Evolutionary conservation across 768 basidiomycete genomes (phyloP).

Genomic region (Mycena maculata): DNA sequence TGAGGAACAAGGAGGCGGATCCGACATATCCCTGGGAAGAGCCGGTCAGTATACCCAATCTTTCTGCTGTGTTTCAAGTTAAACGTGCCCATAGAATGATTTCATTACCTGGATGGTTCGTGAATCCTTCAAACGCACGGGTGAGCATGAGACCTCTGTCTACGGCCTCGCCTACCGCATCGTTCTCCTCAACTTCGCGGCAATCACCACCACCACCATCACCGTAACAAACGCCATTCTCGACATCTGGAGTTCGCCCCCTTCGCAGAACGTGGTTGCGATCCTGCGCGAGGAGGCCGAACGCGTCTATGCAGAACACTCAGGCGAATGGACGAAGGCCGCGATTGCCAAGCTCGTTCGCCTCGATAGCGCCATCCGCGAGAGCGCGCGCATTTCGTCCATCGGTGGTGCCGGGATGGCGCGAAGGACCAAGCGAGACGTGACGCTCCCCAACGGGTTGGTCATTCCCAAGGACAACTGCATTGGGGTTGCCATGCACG

Average conservation of each 20-base stretch:
- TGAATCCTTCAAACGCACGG: constrained; percentile 31
- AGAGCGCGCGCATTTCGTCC: constrained; percentile 20
- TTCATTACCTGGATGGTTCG: constrained; percentile 33
- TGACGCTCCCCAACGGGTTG: constrained; percentile 21
- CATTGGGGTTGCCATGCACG: constrained; percentile 29
- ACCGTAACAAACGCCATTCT: constrained; percentile 23
- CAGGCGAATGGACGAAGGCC: constrained; percentile 28
- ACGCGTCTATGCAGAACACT: constrained; percentile 11
- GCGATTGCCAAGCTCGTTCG: constrained; percentile 22
- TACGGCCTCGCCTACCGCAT: constrained; percentile 27
- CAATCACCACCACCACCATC: constrained; percentile 3
- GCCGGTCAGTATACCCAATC: constrained; percentile 1
- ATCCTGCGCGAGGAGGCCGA: constrained; percentile 27
- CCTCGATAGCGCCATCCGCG: constrained; percentile 32
- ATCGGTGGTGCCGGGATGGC: constrained; percentile 23
- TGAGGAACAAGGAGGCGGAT: constrained; percentile 20
- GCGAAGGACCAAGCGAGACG: constrained; percentile 9
- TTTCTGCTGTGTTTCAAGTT: neutral
- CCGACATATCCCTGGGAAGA: constrained; percentile 27
- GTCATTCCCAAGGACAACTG: neutral
- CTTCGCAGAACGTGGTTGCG: constrained; percentile 1
- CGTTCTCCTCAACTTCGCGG: constrained; percentile 30
- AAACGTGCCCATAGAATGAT: constrained; percentile 7
- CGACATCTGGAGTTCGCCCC: constrained; percentile 29
- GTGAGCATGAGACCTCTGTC: constrained; percentile 23